phyloP scores from a whole-genome alignment of 2,329 filamentous ascomycete genomes.

The Monilinia vaccinii-corymbosi region DNA sequence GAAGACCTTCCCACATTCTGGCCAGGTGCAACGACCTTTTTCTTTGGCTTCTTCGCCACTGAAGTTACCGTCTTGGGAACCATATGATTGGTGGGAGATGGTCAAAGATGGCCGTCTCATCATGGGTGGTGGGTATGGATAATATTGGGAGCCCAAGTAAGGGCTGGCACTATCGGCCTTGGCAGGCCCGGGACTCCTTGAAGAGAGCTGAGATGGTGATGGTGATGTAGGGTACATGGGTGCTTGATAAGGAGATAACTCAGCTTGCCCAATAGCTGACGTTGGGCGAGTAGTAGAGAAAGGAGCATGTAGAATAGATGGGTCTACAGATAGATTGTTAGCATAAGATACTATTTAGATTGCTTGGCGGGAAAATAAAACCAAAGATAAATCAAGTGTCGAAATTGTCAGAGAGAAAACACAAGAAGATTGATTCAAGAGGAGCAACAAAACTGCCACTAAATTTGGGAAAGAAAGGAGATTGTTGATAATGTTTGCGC shows the following conservation, averaged over 20 bases:
- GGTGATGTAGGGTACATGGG: constrained; percentile 27
- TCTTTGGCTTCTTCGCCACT: constrained; percentile 28
- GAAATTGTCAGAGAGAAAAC: constrained; percentile 36
- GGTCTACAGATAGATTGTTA: constrained; percentile 26
- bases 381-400: constrained; percentile 7
- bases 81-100: constrained; percentile 24
- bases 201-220: constrained; percentile 24
- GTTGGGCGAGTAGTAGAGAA: constrained; percentile 20
- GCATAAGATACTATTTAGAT: constrained; percentile 10
- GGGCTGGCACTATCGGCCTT: constrained; percentile 28
- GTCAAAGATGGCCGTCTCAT: constrained; percentile 21
- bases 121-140: constrained; percentile 24
- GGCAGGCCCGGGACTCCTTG: constrained; percentile 24
- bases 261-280: constrained; percentile 20
- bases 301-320: constrained; percentile 27
- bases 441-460: constrained; percentile 44
- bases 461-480: constrained; percentile 44
- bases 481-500: constrained; percentile 23
- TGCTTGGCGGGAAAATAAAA: neutral
- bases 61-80: constrained; percentile 25
- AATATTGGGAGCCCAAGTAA: constrained; percentile 24
- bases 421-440: constrained; percentile 43
- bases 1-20: constrained; percentile 50
- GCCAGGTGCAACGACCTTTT: constrained; percentile 41
- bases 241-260: constrained; percentile 23